These are phyloP conservation scores for Pogostemon cablin DNA, from an alignment of 257 asterid genomes.

Conservation along the genomic window DNA sequence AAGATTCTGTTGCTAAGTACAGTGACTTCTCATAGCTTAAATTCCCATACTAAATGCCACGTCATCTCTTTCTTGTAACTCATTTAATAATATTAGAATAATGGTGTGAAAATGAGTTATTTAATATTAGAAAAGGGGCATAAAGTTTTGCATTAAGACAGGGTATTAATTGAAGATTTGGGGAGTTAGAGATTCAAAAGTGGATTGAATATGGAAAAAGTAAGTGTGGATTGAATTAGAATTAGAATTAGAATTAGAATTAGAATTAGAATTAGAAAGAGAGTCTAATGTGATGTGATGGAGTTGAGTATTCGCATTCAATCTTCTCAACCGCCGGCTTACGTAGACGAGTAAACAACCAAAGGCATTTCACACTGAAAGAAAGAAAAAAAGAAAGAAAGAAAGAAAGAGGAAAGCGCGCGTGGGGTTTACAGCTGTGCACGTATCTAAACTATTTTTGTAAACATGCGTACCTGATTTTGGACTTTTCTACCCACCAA, in stretches of 20 bases:
- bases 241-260: background rate
- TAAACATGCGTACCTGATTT: slow-evolving; percentile 40
- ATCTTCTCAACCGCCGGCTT: slow-evolving; percentile 47
- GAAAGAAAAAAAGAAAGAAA: background rate
- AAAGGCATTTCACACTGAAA: background rate
- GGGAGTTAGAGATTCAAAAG: background rate
- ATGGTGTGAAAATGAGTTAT: no score
- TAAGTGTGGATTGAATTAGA: background rate
- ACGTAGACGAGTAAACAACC: slow-evolving; percentile 41
- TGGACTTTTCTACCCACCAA: slow-evolving; percentile 42
- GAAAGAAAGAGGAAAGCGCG: background rate
- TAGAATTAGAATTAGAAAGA: background rate
- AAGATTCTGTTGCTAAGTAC: slow-evolving; percentile 34
- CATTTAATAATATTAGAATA: no score
- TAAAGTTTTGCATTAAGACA: no score
- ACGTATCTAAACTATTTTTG: slow-evolving; percentile 39
- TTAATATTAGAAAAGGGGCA: no score
- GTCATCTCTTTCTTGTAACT: no score
- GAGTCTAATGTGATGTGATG: background rate
- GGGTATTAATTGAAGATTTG: no score
- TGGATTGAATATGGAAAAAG: background rate
- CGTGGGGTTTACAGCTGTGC: slow-evolving; percentile 33
- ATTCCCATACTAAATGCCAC: background rate
- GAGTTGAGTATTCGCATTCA: slow-evolving; percentile 31
- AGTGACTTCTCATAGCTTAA: background rate